Evolutionary conservation across 306 rosid genomes (phyloP), one percentile per base, ranked within the genome.

Genomic region (Quercus robur): DNA sequence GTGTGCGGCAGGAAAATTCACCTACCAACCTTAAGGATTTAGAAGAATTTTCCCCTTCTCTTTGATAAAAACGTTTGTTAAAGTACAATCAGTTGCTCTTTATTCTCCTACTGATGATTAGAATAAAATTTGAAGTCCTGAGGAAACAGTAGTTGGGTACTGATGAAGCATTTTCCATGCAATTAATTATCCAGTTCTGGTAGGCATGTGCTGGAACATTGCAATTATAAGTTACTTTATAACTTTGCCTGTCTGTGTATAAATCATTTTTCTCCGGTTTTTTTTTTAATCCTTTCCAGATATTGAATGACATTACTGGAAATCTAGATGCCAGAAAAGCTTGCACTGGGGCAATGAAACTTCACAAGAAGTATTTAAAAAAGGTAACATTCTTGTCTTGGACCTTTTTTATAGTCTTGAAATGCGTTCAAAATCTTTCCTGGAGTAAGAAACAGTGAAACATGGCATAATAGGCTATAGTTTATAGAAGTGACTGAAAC

Each of bases 241-340:
- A 70, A 18, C 80, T 31, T 54, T 80, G 44, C 31, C 62, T 41
- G 56, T 41, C 51, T 38, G 21, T 35, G 70, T 79, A 9, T 41
- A 20, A 66, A 64, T 55, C 30, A 59, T 25, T 71, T 62, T 30
- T 61, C 49, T 56, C 51, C 52, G 38, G 56, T 73, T 33, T 54
- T 77, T 56, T 75, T 70, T 84, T 20, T 59, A 46, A 66, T 77
- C 75, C 56, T 70, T 73, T 33, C 44, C 93, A 96, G 99, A 96
- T 96, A 84, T 88, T 96, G 86, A 93, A 96, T 82, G 99, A 96
- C 85, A 89, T 86, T 21, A 90, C 97, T 54, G 99, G 99, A 82
- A 85, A 91, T 84, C 82, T 96, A 56, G 99, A 96, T 84, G 99
- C 99, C 80, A 96, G 85, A 85, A 96, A 91, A 76, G 99, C 99